Evolutionary conservation across 495 filamentous ascomycete species (phyloP).

Genomic region (Aspergillus saccharolyticus): DNA sequence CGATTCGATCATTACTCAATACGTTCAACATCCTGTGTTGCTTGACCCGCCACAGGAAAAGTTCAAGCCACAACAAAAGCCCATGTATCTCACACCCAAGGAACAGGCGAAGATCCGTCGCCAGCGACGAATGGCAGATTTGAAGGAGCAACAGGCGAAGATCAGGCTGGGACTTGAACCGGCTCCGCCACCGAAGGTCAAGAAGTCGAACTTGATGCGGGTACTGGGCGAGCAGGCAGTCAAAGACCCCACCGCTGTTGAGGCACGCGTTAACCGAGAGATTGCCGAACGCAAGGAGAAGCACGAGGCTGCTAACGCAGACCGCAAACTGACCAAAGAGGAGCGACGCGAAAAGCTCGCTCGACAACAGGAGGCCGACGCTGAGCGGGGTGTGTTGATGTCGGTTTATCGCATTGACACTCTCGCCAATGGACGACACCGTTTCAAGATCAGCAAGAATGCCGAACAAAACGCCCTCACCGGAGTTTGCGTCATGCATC

Average conservation of each 20-base stretch:
- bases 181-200: conserved; percentile 88
- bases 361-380: conserved; percentile 79
- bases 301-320: conserved; percentile 76
- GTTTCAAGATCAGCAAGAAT: conserved; percentile 88
- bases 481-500: conserved; percentile 84
- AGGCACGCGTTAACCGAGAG: conserved; percentile 85
- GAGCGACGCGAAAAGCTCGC: conserved; percentile 80
- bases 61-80: conserved; percentile 70
- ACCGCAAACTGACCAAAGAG: conserved; percentile 87
- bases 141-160: conserved; percentile 96
- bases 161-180: conserved; percentile 84
- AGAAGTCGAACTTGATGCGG: conserved; percentile 93
- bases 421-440: conserved; percentile 83
- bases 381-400: conserved; percentile 73
- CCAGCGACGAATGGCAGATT: conserved; percentile 81
- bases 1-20: conserved; percentile 81
- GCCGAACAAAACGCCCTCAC: conserved; percentile 82
- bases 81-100: conserved; percentile 85
- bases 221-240: conserved; percentile 97
- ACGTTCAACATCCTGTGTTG: conserved; percentile 90
- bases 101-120: conserved; percentile 90
- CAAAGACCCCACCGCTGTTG: conserved; percentile 94
- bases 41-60: conserved; percentile 89
- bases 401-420: conserved; percentile 84
- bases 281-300: conserved; percentile 76